These are phyloP conservation scores for Poa annua DNA, from an alignment of 176 grass and related monocot species.

Conservation along the genomic window DNA sequence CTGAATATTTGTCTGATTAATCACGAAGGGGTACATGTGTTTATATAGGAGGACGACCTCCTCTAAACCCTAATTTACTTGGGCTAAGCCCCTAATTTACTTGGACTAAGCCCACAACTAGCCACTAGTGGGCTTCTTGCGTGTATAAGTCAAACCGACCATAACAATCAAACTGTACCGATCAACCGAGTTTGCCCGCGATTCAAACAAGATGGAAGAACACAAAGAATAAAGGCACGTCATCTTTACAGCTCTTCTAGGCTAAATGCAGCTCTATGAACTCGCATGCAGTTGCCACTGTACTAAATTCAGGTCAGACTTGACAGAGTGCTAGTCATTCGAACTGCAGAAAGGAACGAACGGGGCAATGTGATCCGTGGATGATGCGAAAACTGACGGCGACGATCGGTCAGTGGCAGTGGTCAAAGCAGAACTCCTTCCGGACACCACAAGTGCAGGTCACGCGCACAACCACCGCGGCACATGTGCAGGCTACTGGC, in stretches of 20 bases:
- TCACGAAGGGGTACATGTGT: too few relatives aligned
- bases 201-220: not conserved
- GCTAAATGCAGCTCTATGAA: not conserved
- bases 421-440: conserved; percentile 30
- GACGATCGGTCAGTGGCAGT: not conserved
- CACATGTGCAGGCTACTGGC: not conserved
- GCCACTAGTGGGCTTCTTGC: too few relatives aligned
- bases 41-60: too few relatives aligned
- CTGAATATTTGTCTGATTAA: too few relatives aligned
- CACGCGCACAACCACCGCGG: not conserved
- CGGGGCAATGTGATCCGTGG: not conserved
- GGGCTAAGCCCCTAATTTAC: too few relatives aligned
- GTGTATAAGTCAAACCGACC: too few relatives aligned
- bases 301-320: not conserved
- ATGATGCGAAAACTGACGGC: not conserved
- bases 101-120: too few relatives aligned
- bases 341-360: not conserved
- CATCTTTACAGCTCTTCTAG: not conserved
- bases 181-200: not conserved
- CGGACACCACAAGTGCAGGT: conserved; percentile 25
- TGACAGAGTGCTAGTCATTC: not conserved
- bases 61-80: too few relatives aligned
- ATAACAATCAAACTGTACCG: not conserved
- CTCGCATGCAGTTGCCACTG: not conserved
- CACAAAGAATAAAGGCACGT: not conserved